phyloP scores from a whole-genome alignment of 257 asterid species.

The Solanum commersonii region DNA sequence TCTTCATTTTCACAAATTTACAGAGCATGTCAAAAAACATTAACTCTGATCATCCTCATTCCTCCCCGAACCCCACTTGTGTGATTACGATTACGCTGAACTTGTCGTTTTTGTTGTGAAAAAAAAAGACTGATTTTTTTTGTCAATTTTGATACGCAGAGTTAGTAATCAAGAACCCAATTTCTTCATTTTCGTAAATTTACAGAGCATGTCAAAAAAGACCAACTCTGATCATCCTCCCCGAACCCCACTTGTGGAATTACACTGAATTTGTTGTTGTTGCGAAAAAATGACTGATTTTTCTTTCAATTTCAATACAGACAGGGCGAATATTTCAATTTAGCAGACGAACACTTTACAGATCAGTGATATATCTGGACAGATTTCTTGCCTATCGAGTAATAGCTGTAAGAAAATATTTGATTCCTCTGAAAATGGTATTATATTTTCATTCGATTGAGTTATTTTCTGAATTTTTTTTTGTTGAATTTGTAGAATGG shows the following conservation, averaged over 20 bases:
- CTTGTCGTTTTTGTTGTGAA: too few species aligned
- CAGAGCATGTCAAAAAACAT: slow-evolving; percentile 6
- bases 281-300: neutral
- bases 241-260: neutral
- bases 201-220: neutral
- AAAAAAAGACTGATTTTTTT: too few species aligned
- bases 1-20: neutral
- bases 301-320: slow-evolving; percentile 19
- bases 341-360: slow-evolving; percentile 34
- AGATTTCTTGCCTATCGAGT: slow-evolving; percentile 38
- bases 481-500: slow-evolving; percentile 5
- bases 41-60: too few species aligned
- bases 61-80: too few species aligned
- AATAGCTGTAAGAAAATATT: slow-evolving; percentile 28
- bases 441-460: neutral
- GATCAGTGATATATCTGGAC: slow-evolving; percentile 41
- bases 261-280: neutral
- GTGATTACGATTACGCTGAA: too few species aligned
- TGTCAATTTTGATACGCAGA: neutral
- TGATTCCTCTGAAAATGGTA: neutral
- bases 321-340: slow-evolving; percentile 31
- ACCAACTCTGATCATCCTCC: neutral
- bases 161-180: slow-evolving; percentile 5
- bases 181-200: neutral
- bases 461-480: neutral